Evolutionary conservation across 148 eudicot genomes (phyloP), one percentile per base, ranked within the genome.

Genomic region (Fagopyrum homotropicum): DNA sequence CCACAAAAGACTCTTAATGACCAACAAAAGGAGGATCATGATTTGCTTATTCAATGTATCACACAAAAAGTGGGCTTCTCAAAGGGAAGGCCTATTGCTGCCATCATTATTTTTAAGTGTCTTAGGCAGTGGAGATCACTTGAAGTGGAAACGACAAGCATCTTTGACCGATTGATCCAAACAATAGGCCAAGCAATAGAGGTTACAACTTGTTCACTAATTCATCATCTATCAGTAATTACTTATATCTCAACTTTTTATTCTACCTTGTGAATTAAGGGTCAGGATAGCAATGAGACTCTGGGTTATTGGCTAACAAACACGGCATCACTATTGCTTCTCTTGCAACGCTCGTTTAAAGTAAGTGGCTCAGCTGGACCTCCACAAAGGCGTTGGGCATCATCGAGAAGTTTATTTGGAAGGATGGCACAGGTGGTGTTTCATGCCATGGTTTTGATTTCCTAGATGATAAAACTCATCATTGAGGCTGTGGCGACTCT

Each of bases 251-350:
- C 15, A 63, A 63, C 69, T 63, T 63, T 44, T 30, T 6, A 63
- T 10, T 22, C 35, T 63, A 30, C n/a, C 40, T 70, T 81, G 56
- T 63, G 50, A 59, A 82, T 75, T 68, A 81, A 84, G 90, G 88
- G 89, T 73, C 92, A 90, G 81, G 96, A 90, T 71, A 89, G 85
- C 79, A 90, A 88, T 82, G 91, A 86, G 75, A 75, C 57, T 45
- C 78, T 93, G 79, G 98, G 89, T n/a, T 89, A 93, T 81, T 93
- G 98, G 98, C 82, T 93, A 55, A 88, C 93, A 68, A 90, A 93
- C 84, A 84, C 89, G 47, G 85, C 98, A 70, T 87, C 88, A 64
- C 79, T 90, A 82, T 81, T 93, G 79, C 73, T 93, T 81, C 6
- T 35, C 40, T 73, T 93, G 80, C 98, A 93, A 85, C 86, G 85